A percentile compares a stretch with the other conserved stretches of the same genome.
Conservation (phyloP, 2,329 filamentous ascomycete species). For the Ophiosphaerella herpotricha region DNA sequence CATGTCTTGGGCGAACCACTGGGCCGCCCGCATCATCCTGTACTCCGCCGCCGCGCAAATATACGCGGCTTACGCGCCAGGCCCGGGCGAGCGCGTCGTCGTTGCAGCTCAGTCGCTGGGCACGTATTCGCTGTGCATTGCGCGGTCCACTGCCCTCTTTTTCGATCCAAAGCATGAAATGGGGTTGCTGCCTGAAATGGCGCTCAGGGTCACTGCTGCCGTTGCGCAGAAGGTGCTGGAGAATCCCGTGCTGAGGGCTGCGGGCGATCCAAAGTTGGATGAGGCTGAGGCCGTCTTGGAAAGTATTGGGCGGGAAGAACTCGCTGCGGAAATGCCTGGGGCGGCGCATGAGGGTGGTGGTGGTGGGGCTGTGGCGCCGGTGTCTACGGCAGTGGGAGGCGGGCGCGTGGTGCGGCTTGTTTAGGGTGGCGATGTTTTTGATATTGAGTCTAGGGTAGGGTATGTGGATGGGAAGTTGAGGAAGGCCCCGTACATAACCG, state of each 20-base stretch:
- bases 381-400: no score
- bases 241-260: neutral
- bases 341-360: no score
- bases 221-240: neutral
- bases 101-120: neutral
- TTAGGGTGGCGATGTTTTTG: no score
- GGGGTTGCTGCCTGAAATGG: conserved; percentile 1
- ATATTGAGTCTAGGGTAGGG: no score
- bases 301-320: neutral
- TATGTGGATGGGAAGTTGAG: no score
- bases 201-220: conserved; percentile 1
- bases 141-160: conserved; percentile 6
- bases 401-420: no score
- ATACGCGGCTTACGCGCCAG: conserved; percentile 1
- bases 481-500: no score
- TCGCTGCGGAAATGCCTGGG: neutral
- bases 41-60: conserved; percentile 2
- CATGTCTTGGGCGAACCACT: conserved; percentile 14
- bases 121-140: conserved; percentile 10
- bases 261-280: neutral
- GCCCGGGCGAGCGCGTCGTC: neutral
- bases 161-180: neutral
- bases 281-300: neutral
- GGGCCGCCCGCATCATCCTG: conserved; percentile 11
- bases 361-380: no score